Evolutionary conservation across 2,329 filamentous ascomycete species (phyloP).

Genomic region (Calonectria honghensis): DNA sequence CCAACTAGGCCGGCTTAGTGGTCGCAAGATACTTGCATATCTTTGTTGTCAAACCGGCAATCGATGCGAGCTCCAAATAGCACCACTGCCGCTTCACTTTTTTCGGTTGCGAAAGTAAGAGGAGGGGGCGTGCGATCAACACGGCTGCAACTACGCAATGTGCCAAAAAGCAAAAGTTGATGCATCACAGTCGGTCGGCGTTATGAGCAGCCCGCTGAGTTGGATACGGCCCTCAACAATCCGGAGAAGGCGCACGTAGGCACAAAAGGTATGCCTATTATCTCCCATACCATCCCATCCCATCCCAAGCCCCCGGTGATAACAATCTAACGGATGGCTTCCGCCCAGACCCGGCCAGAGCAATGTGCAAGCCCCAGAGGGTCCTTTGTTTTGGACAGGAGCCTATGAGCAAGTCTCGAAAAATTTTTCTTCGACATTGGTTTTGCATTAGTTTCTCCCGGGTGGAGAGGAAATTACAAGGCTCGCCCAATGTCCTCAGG

Average conservation of each 20-base stretch:
- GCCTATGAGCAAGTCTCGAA: slow-evolving; percentile 17
- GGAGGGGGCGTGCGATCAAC: slow-evolving; percentile 8
- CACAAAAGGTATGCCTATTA: not conserved
- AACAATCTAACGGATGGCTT: not conserved
- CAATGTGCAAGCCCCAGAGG: slow-evolving; percentile 6
- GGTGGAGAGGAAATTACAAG: slow-evolving; percentile 19
- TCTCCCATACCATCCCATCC: not conserved
- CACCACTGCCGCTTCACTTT: not conserved
- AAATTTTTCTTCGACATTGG: not conserved
- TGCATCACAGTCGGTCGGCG: not conserved
- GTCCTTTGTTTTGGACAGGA: not conserved
- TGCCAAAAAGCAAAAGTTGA: slow-evolving; percentile 15
- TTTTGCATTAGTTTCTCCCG: slow-evolving; percentile 10
- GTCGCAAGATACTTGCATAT: slow-evolving; percentile 7
- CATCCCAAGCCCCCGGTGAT: not conserved
- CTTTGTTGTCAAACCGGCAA: slow-evolving; percentile 13
- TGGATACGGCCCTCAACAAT: not conserved
- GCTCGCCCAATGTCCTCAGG: slow-evolving; percentile 7
- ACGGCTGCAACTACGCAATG: too few species aligned
- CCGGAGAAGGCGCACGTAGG: not conserved
- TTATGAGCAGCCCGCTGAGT: not conserved
- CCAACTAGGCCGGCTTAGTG: not conserved
- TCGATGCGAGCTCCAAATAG: not conserved
- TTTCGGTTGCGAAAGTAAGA: not conserved
- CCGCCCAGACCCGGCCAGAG: not conserved